Conservation (phyloP, 139 green algal species). For the Raphidocelis subcapitata region DNA sequence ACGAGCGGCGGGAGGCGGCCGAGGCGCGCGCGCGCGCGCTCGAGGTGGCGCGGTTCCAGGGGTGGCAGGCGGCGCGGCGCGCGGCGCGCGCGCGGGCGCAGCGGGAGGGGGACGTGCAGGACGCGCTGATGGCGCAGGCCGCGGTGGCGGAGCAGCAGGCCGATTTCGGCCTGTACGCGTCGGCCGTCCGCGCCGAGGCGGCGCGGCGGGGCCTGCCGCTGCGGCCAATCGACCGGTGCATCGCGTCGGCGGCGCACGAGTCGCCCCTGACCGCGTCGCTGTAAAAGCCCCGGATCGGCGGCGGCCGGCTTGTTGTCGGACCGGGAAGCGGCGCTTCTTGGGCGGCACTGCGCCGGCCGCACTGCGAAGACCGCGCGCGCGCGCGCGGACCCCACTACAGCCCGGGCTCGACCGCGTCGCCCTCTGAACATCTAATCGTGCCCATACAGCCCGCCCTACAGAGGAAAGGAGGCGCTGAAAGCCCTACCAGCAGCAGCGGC, state of each 20-base stretch:
- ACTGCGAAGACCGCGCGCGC: no score
- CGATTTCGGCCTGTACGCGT: slow-evolving; percentile 15
- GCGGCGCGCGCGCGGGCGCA: neutral
- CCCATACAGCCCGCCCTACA: no score
- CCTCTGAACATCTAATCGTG: no score
- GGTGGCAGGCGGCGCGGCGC: slow-evolving; percentile 11
- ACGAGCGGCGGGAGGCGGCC: slow-evolving; percentile 55
- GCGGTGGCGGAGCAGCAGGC: slow-evolving; percentile 33
- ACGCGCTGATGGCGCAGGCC: slow-evolving; percentile 4
- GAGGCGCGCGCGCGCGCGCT: slow-evolving; percentile 33
- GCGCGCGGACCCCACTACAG: no score
- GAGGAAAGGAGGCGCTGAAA: no score
- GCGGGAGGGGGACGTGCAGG: slow-evolving; percentile 14
- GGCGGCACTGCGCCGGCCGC: no score
- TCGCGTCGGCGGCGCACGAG: slow-evolving; percentile 3
- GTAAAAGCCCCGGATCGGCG: no score
- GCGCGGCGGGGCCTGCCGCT: neutral
- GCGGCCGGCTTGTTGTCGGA: no score
- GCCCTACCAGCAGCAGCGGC: no score
- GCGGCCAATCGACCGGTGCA: slow-evolving; percentile 12
- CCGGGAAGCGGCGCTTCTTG: no score
- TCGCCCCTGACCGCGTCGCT: no score
- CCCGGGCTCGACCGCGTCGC: no score
- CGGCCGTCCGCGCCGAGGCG: slow-evolving; percentile 11
- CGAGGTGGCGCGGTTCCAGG: slow-evolving; percentile 24